phyloP scores from a whole-genome alignment of 2,329 filamentous ascomycete species.

The Pestalotiopsis sp. region DNA sequence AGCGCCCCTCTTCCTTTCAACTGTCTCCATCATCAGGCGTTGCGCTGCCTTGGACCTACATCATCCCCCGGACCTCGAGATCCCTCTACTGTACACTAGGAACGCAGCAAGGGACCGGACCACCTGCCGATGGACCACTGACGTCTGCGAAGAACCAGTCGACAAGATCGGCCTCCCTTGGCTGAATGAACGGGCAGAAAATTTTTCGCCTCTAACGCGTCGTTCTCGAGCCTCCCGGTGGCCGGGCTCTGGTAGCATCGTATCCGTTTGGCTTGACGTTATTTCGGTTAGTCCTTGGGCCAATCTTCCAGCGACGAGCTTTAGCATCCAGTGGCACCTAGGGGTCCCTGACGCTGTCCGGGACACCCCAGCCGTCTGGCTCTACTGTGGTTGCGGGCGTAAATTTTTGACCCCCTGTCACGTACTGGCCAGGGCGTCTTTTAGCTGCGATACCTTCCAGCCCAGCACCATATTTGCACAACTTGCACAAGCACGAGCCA shows the following conservation, averaged over 20 bases:
- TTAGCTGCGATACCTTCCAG: too few relatives aligned
- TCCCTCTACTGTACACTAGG: not conserved
- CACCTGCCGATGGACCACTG: conserved; percentile 9
- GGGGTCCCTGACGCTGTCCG: conserved; percentile 3
- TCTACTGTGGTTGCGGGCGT: too few relatives aligned
- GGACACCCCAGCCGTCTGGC: conserved; percentile 9
- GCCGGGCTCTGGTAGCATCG: conserved; percentile 11
- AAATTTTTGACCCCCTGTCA: too few relatives aligned
- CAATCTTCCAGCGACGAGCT: conserved; percentile 11
- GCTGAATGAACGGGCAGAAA: conserved; percentile 4
- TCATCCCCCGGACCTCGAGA: not conserved
- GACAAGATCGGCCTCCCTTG: conserved; percentile 7
- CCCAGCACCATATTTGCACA: too few relatives aligned
- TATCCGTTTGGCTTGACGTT: conserved; percentile 16
- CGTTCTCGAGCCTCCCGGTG: not conserved
- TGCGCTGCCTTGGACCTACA: not conserved
- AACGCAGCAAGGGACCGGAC: not conserved
- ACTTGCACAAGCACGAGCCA: too few relatives aligned
- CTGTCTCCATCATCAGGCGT: not conserved
- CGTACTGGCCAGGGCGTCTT: too few relatives aligned
- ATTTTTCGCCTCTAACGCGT: conserved; percentile 7
- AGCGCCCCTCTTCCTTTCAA: not conserved
- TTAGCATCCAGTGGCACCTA: not conserved
- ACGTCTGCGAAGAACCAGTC: not conserved
- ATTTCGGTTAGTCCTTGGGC: conserved; percentile 16